Conservation (phyloP, 2,329 filamentous ascomycete species). For the Colletotrichum sidae region DNA sequence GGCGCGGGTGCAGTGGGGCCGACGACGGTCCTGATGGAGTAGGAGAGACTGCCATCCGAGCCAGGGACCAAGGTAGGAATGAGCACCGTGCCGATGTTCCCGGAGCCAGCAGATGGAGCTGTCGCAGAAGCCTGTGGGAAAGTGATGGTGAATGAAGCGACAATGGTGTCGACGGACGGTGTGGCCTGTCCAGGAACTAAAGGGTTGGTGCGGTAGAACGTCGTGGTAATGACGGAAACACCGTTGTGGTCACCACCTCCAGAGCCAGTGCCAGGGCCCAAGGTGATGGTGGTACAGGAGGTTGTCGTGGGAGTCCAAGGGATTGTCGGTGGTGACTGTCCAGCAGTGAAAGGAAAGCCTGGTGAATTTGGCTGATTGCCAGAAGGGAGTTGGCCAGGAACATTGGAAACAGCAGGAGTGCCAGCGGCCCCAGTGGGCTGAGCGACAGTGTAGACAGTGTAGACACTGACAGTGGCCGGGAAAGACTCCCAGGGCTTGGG, state of each 20-base stretch:
- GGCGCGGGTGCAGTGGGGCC: conserved; percentile 23
- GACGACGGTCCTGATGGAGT: conserved; percentile 41
- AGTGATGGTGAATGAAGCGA: conserved; percentile 33
- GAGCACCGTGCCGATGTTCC: conserved; percentile 20
- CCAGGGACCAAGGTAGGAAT: conserved; percentile 40
- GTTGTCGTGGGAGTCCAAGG: conserved; percentile 24
- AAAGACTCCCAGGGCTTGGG: conserved; percentile 37
- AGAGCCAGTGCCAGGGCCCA: background rate
- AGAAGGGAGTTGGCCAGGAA: conserved; percentile 7
- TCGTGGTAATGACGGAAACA: conserved; percentile 35
- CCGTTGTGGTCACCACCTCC: conserved; percentile 7
- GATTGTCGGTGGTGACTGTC: conserved; percentile 12
- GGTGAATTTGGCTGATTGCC: background rate
- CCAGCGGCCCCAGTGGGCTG: conserved; percentile 37
- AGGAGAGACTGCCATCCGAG: conserved; percentile 47
- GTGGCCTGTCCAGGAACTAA: conserved; percentile 4
- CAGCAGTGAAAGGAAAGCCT: background rate
- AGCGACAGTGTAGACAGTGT: conserved; percentile 32
- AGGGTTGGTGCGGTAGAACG: conserved; percentile 26
- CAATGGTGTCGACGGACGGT: conserved; percentile 14
- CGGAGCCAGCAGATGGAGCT: background rate
- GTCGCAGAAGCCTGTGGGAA: conserved; percentile 19
- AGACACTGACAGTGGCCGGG: background rate
- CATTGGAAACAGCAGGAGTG: conserved; percentile 7
- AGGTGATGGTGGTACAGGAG: conserved; percentile 5